Conservation (phyloP, 2,329 filamentous ascomycete genomes). For the Pestalotiopsis sp. region DNA sequence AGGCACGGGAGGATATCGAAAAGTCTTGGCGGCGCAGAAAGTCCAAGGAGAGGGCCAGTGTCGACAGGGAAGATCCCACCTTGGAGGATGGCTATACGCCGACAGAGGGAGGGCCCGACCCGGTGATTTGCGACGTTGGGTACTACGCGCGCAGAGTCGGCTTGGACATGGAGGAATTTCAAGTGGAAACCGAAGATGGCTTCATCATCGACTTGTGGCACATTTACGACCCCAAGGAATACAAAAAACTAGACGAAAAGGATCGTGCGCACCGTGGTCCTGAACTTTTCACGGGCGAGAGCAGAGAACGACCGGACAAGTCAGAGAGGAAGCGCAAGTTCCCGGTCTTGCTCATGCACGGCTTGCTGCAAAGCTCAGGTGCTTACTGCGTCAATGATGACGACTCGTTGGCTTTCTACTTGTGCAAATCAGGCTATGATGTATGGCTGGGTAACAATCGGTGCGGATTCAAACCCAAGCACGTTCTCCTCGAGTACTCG, state of each 20-base stretch:
- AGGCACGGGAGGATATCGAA: constrained; percentile 58
- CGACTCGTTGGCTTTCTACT: constrained; percentile 85
- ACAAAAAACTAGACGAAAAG: constrained; percentile 52
- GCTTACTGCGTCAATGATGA: constrained; percentile 92
- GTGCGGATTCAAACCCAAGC: constrained; percentile 80
- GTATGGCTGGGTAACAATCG: constrained; percentile 96
- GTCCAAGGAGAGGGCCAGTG: constrained; percentile 36
- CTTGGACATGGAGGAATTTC: constrained; percentile 79
- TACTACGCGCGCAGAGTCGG: constrained; percentile 90
- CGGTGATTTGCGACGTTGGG: constrained; percentile 73
- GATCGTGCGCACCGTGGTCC: constrained; percentile 60
- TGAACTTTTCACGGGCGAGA: constrained; percentile 58
- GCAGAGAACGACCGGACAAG: constrained; percentile 38
- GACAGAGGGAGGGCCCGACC: constrained; percentile 80
- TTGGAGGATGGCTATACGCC: constrained; percentile 65
- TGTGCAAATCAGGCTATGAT: constrained; percentile 90
- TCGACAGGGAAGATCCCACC: constrained; percentile 44
- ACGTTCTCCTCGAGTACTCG: constrained; percentile 67
- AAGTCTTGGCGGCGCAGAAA: constrained; percentile 61
- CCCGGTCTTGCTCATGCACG: constrained; percentile 85
- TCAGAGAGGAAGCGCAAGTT: constrained; percentile 62
- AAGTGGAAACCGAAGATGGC: constrained; percentile 91
- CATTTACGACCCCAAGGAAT: constrained; percentile 80
- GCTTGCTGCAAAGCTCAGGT: constrained; percentile 83
- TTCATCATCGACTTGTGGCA: constrained; percentile 91